Base-by-base conservation (phyloP, 176 grass and related monocot genomes). In the Tuctoria greenei region DNA sequence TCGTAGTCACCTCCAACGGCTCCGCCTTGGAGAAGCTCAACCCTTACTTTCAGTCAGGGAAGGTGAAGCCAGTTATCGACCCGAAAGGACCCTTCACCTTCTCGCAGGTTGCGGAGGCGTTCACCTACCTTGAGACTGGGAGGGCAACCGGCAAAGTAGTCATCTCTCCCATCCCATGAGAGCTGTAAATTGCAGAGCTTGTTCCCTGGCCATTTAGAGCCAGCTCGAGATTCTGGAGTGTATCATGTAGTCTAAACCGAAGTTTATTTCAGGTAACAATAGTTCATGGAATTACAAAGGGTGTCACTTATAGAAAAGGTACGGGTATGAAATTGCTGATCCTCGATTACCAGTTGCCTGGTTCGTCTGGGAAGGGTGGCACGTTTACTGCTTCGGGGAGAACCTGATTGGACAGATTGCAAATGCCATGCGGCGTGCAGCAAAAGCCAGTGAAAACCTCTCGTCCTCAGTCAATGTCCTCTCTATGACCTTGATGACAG, bases 91-190 rank as follows among this genome's bases (percentile, higher is more conserved):
- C 84, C 0, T 92, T 95, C 73, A 45, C 89, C 56, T 99, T 92
- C 77, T 88, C 95, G 10, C 84, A 92, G 73, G 59, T 90, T 18
- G 85, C 74, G 7, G 91, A 92, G 69, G 91, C 95, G 8, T 95
- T 99, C 80, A 88, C 85, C 17, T 84, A 95, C 80, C 95, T 99
- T 18, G 95, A 95, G 80, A 86, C 91, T 12, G 95, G 95, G 7
- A 75, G 95, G 54, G 89, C 91, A 54, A 78, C 74, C 0, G 91
- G 91, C n/a, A 99, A 95, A 82, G 85, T 99, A 24, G 85, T 95
- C 31, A 71, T 98, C 39, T 92, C 76, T 25, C 95, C 89, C 14
- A 82, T 99, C 49, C 83, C 89, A 60, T 99, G 66, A 87, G 68
- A 38, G 4, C 9, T 47, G 27, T 58, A 47, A 39, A 71, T n/a